Base-by-base conservation (phyloP, 108 stramenopile species). In the Heterococcus sp. region DNA sequence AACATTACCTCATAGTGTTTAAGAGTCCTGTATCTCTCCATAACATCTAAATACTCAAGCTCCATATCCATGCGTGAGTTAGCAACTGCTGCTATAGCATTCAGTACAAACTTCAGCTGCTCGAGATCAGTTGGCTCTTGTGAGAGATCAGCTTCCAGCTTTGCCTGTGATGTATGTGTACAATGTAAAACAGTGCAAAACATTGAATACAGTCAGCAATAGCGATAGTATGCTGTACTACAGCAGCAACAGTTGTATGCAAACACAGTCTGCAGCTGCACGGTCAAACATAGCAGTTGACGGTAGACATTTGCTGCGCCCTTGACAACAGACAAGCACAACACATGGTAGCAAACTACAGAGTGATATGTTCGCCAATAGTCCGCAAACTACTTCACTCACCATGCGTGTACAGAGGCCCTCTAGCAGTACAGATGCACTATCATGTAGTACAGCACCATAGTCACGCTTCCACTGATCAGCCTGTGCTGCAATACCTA, bases 21-120 rank as follows among this genome's bases (percentile, higher is more conserved):
- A 34, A 91, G 84, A 2, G 88, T 89, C 32, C 85, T 74, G 63
- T 89, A 90, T 32, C 83, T 72, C 66, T 82, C 86, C 32, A 58
- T 76, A 1, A 80, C 68, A 58, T 87, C 86, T 14, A 71, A 2
- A 68, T 74, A 67, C n/a, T 31, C 87, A 39, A 91, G 88, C 68
- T 91, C 91, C 38, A 86, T 81, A 75, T 90, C 90, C 88, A 90
- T 87, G 28, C 72, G 66, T 84, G 66, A 38, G 40, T 36, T 35
- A 0, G 37, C 33, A 2, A 91, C 34, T 2, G 40, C 67, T 27
- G 80, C 68, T 35, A 91, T 86, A 3, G 87, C 75, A 69, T 87
- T 85, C 32, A 91, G 84, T 4, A 91, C 86, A 38, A 85, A 83
- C 87, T 90, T 91, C 11, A 91, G 78, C 32, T 35, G 75, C 32